These are phyloP conservation scores for Lentinula edodes DNA, from an alignment of 768 basidiomycete genomes.

Conservation along the genomic window DNA sequence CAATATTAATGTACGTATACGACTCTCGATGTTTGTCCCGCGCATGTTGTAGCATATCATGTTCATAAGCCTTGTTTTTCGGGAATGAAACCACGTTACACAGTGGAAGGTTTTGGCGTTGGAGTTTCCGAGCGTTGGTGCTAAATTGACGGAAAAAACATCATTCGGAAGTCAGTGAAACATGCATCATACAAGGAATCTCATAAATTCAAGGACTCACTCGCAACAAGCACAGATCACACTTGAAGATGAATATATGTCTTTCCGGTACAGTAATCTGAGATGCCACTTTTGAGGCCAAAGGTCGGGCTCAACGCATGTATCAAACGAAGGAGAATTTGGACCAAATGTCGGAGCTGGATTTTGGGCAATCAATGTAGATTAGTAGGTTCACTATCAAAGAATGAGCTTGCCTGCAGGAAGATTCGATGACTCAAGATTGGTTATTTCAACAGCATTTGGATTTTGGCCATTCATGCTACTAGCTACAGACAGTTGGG, in stretches of 20 bases:
- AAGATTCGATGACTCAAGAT: too few relatives aligned
- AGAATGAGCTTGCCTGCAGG: not conserved
- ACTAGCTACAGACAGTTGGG: too few relatives aligned
- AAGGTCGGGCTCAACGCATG: not conserved
- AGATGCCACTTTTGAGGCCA: not conserved
- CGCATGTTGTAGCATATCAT: not conserved
- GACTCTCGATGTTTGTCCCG: not conserved
- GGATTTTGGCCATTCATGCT: too few relatives aligned
- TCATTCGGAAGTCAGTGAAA: not conserved
- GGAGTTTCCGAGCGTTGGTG: not conserved
- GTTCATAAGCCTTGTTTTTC: not conserved
- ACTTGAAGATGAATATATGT: not conserved
- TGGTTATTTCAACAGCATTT: too few relatives aligned
- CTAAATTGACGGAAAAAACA: not conserved
- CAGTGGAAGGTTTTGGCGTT: not conserved
- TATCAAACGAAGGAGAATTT: too few relatives aligned
- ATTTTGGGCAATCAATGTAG: not conserved
- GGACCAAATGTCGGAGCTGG: too few relatives aligned
- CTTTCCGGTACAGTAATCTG: not conserved
- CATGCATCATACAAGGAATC: not conserved
- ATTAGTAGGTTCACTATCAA: not conserved
- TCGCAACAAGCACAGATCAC: not conserved
- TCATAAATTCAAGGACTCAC: too few relatives aligned
- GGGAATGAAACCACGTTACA: not conserved
- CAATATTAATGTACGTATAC: not conserved